A percentile compares a stretch with the other conserved stretches of the same genome.
Evolutionary conservation across 352 stramenopile species (phyloP).

Genomic region (Globisporangium heterothallicum): DNA sequence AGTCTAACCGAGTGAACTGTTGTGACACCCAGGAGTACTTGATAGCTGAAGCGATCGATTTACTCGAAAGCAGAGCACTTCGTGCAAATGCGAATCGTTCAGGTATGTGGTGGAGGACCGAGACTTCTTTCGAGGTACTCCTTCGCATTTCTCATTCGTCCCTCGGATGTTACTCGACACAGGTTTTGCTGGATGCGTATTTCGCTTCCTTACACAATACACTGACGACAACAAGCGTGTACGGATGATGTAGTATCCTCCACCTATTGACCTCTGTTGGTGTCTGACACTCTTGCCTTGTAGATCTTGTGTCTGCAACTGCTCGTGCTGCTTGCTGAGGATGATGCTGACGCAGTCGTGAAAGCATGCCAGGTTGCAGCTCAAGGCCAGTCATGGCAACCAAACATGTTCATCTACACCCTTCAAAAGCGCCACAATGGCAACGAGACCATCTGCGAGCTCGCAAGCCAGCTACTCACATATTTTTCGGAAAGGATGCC

Average conservation of each 20-base stretch:
- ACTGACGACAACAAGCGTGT: constrained; percentile 55
- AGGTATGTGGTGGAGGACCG: too few species aligned
- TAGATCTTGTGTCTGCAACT: constrained; percentile 54
- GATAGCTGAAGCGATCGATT: constrained; percentile 43
- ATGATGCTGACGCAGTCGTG: constrained; percentile 43
- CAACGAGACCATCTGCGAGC: constrained; percentile 34
- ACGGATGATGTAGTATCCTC: constrained; percentile 3
- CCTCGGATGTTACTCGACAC: constrained; percentile 1
- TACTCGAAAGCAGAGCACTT: constrained; percentile 43
- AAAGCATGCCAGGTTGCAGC: constrained; percentile 52
- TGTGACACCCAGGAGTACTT: constrained; percentile 41
- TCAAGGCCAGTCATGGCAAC: constrained; percentile 66
- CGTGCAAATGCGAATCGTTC: constrained; percentile 39
- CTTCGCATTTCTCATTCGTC: neutral
- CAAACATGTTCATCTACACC: constrained; percentile 77
- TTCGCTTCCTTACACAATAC: constrained; percentile 45
- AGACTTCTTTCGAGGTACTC: neutral
- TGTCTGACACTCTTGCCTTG: constrained; percentile 3
- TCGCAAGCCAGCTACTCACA: constrained; percentile 34
- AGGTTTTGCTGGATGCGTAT: constrained; percentile 60
- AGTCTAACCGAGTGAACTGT: neutral
- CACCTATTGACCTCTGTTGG: neutral
- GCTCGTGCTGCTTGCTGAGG: constrained; percentile 47
- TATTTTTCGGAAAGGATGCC: constrained; percentile 51
- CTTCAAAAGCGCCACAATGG: constrained; percentile 64